phyloP scores from a whole-genome alignment of 169 alveolate genomes.

The Eimeria falciformis region DNA sequence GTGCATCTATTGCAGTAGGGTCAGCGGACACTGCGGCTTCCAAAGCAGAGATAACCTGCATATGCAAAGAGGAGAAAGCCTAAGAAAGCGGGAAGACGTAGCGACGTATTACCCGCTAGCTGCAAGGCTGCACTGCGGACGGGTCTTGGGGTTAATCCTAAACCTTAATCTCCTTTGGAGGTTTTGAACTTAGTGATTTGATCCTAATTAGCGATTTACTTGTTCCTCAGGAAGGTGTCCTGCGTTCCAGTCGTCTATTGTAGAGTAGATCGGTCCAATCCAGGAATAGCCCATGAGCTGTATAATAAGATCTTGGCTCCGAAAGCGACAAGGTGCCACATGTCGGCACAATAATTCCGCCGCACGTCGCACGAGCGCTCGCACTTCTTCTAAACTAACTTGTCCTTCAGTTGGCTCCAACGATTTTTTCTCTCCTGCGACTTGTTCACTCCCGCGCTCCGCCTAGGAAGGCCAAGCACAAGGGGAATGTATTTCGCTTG shows the following conservation, averaged over 20 bases:
- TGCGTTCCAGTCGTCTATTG: constrained; percentile 72
- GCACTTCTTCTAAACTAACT: background rate
- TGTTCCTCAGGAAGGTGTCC: constrained; percentile 46
- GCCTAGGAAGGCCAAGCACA: too few relatives aligned
- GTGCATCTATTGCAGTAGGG: background rate
- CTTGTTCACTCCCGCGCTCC: too few relatives aligned
- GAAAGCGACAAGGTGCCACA: constrained; percentile 34
- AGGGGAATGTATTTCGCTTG: too few relatives aligned
- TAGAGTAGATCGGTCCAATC: constrained; percentile 28
- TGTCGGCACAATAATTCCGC: background rate
- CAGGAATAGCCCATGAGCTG: constrained; percentile 54
- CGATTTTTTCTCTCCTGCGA: too few relatives aligned
- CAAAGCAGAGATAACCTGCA: background rate
- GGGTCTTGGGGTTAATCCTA: too few relatives aligned
- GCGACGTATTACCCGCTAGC: too few relatives aligned
- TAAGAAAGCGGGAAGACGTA: too few relatives aligned
- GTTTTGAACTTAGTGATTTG: too few relatives aligned
- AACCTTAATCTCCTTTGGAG: too few relatives aligned
- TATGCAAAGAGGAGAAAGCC: too few relatives aligned
- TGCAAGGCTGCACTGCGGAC: too few relatives aligned
- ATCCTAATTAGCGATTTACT: too few relatives aligned
- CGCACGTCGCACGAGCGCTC: background rate
- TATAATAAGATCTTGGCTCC: constrained; percentile 66
- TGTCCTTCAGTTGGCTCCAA: background rate
- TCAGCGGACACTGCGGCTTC: background rate